Percentiles rank a stretch among this genome's conserved stretches.
phyloP scores from a whole-genome alignment of 352 stramenopile genomes.

The Pilasporangium apinafurcum region DNA sequence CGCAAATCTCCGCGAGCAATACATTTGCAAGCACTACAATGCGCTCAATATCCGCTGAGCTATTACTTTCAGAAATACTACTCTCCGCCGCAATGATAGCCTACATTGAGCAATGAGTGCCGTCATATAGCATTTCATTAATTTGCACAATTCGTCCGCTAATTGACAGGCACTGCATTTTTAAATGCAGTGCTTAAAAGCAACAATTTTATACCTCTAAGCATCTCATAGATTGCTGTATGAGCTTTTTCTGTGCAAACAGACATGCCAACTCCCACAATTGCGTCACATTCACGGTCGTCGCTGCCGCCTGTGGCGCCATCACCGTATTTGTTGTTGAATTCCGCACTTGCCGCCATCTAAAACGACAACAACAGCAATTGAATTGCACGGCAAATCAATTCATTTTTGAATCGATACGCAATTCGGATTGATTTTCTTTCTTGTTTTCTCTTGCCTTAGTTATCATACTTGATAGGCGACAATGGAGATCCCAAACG shows the following conservation, averaged over 20 bases:
- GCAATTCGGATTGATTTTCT: no score
- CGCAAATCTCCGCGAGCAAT: constrained; percentile 54
- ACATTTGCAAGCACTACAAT: constrained; percentile 28
- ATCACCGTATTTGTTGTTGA: constrained; percentile 4
- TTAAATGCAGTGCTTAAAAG: background rate
- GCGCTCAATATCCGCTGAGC: constrained; percentile 10
- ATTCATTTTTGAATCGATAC: no score
- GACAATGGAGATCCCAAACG: no score
- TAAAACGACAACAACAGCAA: no score
- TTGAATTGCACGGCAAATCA: no score
- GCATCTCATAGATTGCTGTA: constrained; percentile 27
- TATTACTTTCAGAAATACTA: constrained; percentile 5
- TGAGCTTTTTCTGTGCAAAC: constrained; percentile 29
- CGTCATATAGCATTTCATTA: constrained; percentile 1
- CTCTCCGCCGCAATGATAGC: constrained; percentile 26
- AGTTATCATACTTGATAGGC: no score
- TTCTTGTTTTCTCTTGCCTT: no score
- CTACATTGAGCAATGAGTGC: background rate
- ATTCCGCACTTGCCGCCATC: no score
- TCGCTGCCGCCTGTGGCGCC: background rate
- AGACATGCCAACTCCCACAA: constrained; percentile 60
- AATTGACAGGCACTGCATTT: background rate
- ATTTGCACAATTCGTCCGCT: background rate
- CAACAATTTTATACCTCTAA: constrained; percentile 31
- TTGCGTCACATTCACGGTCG: constrained; percentile 23